Percentiles rank a stretch among this genome's conserved stretches.
phyloP scores from a whole-genome alignment of 306 rosid species.

The Ormosia semicastrata region DNA sequence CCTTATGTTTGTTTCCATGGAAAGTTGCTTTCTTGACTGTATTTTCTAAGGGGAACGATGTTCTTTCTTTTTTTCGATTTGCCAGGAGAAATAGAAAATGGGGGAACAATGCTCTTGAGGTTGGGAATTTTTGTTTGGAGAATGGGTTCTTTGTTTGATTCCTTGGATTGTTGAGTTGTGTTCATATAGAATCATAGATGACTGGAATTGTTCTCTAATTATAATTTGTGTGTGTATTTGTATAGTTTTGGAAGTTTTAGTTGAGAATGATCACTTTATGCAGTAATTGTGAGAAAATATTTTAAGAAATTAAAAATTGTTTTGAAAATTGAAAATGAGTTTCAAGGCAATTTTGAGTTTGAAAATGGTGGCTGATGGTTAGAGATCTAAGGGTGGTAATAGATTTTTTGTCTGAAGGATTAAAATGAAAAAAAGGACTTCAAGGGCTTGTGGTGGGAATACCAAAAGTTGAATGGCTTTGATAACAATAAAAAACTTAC shows the following conservation, averaged over 20 bases:
- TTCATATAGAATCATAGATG: background rate
- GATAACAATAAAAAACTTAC: no score
- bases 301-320: no score
- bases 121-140: background rate
- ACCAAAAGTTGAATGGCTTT: no score
- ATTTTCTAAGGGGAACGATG: background rate
- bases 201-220: background rate
- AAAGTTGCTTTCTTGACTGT: background rate
- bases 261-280: background rate
- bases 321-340: no score
- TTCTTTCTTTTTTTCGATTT: background rate
- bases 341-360: no score
- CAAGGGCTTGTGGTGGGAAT: no score
- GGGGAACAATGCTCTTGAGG: background rate
- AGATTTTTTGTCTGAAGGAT: no score
- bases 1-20: background rate
- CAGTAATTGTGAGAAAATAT: background rate
- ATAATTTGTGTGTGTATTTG: background rate
- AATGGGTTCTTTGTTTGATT: background rate
- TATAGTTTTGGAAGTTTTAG: background rate
- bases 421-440: no score
- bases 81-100: no score
- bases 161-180: background rate
- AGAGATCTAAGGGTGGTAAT: no score
- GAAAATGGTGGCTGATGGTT: no score